These are phyloP conservation scores for Thelephora ganbajun DNA, from an alignment of 768 basidiomycete genomes.

Conservation along the genomic window DNA sequence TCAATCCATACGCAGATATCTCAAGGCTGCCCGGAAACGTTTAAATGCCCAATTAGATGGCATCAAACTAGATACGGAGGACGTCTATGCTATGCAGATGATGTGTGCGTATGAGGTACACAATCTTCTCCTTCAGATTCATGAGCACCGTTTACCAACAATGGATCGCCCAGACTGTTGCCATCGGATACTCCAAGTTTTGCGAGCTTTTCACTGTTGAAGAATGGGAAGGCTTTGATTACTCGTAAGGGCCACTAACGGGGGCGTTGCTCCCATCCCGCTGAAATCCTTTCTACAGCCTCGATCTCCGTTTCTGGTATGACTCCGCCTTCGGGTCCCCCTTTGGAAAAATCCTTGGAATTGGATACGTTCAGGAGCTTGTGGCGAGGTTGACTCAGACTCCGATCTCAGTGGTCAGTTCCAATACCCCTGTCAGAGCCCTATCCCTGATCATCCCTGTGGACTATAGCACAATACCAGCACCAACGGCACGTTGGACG, in stretches of 20 bases:
- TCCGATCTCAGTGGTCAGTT: conserved; percentile 4
- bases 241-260: conserved; percentile 16
- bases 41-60: conserved; percentile 20
- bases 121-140: background rate
- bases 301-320: conserved; percentile 21
- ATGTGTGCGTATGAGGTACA: conserved; percentile 26
- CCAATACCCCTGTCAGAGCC: background rate
- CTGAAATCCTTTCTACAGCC: background rate
- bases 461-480: conserved; percentile 24
- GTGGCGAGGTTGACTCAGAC: conserved; percentile 27
- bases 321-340: conserved; percentile 29
- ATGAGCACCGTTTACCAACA: background rate
- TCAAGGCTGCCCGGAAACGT: conserved; percentile 21
- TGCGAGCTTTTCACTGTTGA: conserved; percentile 36
- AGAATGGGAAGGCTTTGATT: conserved; percentile 38
- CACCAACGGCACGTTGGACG: conserved; percentile 32
- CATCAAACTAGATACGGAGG: conserved; percentile 15
- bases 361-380: conserved; percentile 30
- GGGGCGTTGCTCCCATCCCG: too few relatives aligned
- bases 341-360: conserved; percentile 21
- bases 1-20: conserved; percentile 13
- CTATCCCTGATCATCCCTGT: background rate
- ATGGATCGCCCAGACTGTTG: conserved; percentile 24
- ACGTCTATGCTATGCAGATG: conserved; percentile 23
- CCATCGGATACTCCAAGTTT: conserved; percentile 35